Percentiles rank a stretch among this genome's conserved stretches.
Conservation (phyloP, 2,329 filamentous ascomycete species). For the Neurospora crassa region DNA sequence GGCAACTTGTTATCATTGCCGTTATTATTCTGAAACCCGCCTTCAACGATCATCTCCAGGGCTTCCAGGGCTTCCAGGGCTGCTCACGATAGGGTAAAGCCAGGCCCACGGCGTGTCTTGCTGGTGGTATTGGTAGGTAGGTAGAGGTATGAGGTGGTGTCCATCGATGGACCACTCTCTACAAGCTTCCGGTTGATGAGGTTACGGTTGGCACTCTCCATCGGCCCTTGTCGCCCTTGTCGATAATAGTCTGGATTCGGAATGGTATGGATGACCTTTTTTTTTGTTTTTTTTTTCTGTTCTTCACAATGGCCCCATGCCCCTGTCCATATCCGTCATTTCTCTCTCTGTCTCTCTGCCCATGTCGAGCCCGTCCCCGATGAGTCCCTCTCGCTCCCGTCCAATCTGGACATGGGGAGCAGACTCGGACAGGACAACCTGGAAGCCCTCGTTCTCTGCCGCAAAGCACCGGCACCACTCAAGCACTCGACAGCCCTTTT, state of each 20-base stretch:
- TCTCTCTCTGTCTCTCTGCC: background rate
- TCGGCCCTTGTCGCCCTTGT: conserved; percentile 1
- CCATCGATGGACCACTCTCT: background rate
- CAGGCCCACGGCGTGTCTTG: background rate
- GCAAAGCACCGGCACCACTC: background rate
- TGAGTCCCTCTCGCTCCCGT: background rate
- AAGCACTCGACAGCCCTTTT: background rate
- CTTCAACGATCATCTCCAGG: background rate
- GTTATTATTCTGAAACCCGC: background rate
- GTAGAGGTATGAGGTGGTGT: background rate
- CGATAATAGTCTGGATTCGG: background rate
- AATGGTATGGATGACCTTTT: background rate
- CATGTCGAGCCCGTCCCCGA: background rate
- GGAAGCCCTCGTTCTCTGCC: background rate
- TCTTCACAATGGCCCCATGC: background rate
- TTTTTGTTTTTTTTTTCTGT: background rate
- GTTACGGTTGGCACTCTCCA: background rate
- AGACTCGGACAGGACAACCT: background rate
- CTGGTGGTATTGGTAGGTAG: background rate
- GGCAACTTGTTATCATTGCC: background rate
- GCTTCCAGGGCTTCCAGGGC: background rate
- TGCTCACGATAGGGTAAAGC: background rate
- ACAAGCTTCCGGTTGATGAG: background rate
- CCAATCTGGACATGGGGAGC: background rate
- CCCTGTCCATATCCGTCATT: background rate